Base-by-base conservation (phyloP, 495 filamentous ascomycete species). In the Elasticomyces elasticus region DNA sequence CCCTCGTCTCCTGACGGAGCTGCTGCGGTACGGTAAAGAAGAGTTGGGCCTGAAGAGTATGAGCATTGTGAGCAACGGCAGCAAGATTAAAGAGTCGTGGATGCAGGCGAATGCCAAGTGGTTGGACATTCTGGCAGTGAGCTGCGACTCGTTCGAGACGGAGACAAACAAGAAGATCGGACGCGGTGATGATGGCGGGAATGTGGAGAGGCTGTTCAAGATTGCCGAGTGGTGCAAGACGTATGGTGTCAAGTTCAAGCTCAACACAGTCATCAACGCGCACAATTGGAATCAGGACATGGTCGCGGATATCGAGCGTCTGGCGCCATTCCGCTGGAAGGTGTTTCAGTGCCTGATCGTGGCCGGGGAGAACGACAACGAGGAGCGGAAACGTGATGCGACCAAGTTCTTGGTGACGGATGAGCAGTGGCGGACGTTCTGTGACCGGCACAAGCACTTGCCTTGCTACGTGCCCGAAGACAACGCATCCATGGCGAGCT, bases 111-210 rank as follows among this genome's bases (percentile, higher is more conserved):
- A 77, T 52, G 74, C 68, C 38, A 53, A 52, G 22, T 71, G 71
- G 47, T 64, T 80, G 42, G 78, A 81, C 62, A 74, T 81, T 46
- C 62, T 81, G 17, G 76, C 71, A 25, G 71, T 80, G 2, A 74
- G 71, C 23, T 81, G 77, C 59, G 79, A 82, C 58, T 79, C 74
- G n/a, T 79, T 81, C 58, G 54, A 76, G 57, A 71, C 76, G 49
- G 49, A 56, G 17, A 79, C 75, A 2, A 80, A 80, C 59, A 69
- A 70, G 23, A 62, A 53, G 13, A 80, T 81, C 22, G 78, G 78
- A 19, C 66, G 78, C 28, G 76, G 73, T 1, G 58, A 59, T 1
- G 58, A 59, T 2, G 74, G 72, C 11, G 56, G 68, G 25, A 74
- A 80, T 41, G 69, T 79, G 10, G 24, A 53, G 27, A 67, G 70